phyloP scores from a whole-genome alignment of 495 filamentous ascomycete genomes.

The Lasiosphaeriaceae sp. region DNA sequence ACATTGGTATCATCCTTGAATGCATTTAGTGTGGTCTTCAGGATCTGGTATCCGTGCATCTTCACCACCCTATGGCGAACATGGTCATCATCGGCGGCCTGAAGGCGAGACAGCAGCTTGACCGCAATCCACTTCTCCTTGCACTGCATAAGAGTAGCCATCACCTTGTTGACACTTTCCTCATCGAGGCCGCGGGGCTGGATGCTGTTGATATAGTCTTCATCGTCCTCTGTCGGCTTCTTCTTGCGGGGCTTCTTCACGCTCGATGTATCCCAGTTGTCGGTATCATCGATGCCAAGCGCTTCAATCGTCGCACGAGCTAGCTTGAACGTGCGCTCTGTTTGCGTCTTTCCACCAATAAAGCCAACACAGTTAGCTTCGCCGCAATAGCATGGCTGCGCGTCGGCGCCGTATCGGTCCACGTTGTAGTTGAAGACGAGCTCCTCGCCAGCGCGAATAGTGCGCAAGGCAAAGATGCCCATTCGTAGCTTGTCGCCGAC shows the following conservation, averaged over 20 bases:
- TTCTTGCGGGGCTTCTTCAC: slow-evolving; percentile 88
- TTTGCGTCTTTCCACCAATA: slow-evolving; percentile 97
- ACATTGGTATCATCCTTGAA: slow-evolving; percentile 89
- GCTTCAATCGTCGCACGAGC: slow-evolving; percentile 89
- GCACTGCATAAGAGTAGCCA: slow-evolving; percentile 97
- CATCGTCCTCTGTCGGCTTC: slow-evolving; percentile 91
- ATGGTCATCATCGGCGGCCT: slow-evolving; percentile 82
- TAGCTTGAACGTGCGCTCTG: slow-evolving; percentile 88
- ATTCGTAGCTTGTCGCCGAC: slow-evolving; percentile 97
- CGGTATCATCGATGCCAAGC: slow-evolving; percentile 89
- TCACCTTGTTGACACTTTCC: slow-evolving; percentile 90
- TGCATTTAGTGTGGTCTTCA: slow-evolving; percentile 76
- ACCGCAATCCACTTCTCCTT: slow-evolving; percentile 99
- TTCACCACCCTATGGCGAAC: slow-evolving; percentile 85
- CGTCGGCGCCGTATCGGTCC: slow-evolving; percentile 94
- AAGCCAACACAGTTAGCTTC: slow-evolving; percentile 94
- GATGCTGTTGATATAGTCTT: slow-evolving; percentile 91
- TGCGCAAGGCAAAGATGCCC: slow-evolving; percentile 94
- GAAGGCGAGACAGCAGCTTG: slow-evolving; percentile 86
- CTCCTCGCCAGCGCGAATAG: slow-evolving; percentile 86
- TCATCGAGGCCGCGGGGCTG: slow-evolving; percentile 81
- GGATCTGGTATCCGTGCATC: slow-evolving; percentile 95
- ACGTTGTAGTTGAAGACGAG: slow-evolving; percentile 99
- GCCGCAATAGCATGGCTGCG: slow-evolving; percentile 93
- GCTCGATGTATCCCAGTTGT: slow-evolving; percentile 85